A percentile compares a stretch with the other conserved stretches of the same genome.
Evolutionary conservation across 2,329 filamentous ascomycete genomes (phyloP).

Genomic region (Aspergillus clavatus): DNA sequence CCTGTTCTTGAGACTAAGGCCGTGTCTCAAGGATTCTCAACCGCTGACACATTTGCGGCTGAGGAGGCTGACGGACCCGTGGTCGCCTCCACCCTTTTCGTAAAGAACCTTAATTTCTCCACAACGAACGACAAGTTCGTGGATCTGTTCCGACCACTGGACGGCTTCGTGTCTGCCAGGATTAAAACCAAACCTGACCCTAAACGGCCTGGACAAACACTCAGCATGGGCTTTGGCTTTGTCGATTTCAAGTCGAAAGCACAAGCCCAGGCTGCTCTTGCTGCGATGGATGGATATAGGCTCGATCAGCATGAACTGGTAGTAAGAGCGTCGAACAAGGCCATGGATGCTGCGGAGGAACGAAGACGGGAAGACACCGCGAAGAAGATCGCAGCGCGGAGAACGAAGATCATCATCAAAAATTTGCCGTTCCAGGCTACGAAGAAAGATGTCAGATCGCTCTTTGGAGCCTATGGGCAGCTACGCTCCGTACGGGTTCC

Average conservation of each 20-base stretch:
- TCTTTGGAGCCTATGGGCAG: slow-evolving; percentile 87
- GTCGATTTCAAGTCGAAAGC: slow-evolving; percentile 76
- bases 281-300: slow-evolving; percentile 80
- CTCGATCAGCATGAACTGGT: slow-evolving; percentile 83
- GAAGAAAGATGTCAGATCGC: slow-evolving; percentile 82
- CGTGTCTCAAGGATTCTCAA: slow-evolving; percentile 39
- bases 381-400: slow-evolving; percentile 70
- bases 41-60: slow-evolving; percentile 40
- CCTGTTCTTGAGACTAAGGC: slow-evolving; percentile 26
- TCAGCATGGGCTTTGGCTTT: slow-evolving; percentile 98
- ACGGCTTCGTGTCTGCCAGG: slow-evolving; percentile 81
- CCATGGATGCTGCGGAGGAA: slow-evolving; percentile 81
- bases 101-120: slow-evolving; percentile 88
- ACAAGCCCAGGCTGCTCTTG: slow-evolving; percentile 72
- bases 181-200: slow-evolving; percentile 92
- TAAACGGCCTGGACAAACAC: slow-evolving; percentile 79
- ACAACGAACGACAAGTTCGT: slow-evolving; percentile 74
- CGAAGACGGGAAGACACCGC: slow-evolving; percentile 74
- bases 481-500: slow-evolving; percentile 88
- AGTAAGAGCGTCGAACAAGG: slow-evolving; percentile 82
- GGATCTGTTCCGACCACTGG: slow-evolving; percentile 72
- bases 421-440: slow-evolving; percentile 94
- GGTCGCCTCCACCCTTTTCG: slow-evolving; percentile 78
- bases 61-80: slow-evolving; percentile 35
- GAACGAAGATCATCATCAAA: slow-evolving; percentile 95